Evolutionary conservation across 192 early-diverging fungal genomes (phyloP).

Genomic region (Backusella westeae): DNA sequence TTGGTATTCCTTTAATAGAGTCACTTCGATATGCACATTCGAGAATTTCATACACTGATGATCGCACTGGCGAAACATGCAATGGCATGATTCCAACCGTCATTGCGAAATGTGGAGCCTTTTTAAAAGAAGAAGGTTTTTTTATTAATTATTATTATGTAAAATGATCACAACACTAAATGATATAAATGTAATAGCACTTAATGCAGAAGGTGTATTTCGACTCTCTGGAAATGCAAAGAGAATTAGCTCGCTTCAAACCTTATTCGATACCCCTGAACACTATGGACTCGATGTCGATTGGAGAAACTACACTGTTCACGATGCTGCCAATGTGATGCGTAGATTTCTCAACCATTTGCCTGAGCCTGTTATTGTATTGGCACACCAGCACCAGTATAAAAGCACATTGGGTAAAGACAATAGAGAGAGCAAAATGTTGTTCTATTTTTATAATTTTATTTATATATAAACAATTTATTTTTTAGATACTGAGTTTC

Average conservation of each 20-base stretch:
- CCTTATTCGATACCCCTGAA: slow-evolving; percentile 56
- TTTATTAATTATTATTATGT: background rate
- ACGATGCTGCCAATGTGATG: slow-evolving; percentile 73
- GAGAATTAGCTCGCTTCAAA: slow-evolving; percentile 64
- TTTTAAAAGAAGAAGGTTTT: slow-evolving; percentile 31
- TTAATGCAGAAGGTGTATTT: slow-evolving; percentile 60
- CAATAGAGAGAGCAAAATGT: no score
- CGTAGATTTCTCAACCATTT: slow-evolving; percentile 68
- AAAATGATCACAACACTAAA: background rate
- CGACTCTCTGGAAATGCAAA: slow-evolving; percentile 76
- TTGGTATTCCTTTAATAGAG: slow-evolving; percentile 21
- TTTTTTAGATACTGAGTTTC: slow-evolving; percentile 17
- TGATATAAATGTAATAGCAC: background rate
- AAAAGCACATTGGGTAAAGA: slow-evolving; percentile 48
- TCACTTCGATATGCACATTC: slow-evolving; percentile 29
- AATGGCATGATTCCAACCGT: slow-evolving; percentile 25
- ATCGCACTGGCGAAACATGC: slow-evolving; percentile 2
- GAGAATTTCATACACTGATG: slow-evolving; percentile 28
- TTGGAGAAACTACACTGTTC: slow-evolving; percentile 67
- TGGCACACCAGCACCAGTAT: slow-evolving; percentile 59
- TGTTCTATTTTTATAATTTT: background rate
- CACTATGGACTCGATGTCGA: slow-evolving; percentile 59
- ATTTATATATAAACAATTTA: slow-evolving; percentile 7
- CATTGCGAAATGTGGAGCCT: slow-evolving; percentile 32
- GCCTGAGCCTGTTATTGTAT: slow-evolving; percentile 71